Evolutionary conservation across 2,329 filamentous ascomycete genomes (phyloP).

Genomic region (Aspergillus pseudoviridinutans): DNA sequence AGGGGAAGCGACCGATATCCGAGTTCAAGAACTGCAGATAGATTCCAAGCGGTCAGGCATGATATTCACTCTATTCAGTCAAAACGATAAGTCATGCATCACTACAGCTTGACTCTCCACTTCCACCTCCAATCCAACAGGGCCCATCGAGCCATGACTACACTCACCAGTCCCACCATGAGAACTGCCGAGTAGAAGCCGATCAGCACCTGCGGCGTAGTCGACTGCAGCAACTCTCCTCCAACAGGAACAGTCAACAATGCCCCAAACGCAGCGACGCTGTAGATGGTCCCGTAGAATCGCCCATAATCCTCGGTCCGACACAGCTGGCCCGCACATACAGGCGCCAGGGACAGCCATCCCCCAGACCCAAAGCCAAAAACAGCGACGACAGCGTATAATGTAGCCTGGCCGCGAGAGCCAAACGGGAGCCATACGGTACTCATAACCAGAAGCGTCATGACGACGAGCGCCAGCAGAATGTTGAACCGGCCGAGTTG

Average conservation of each 20-base stretch:
- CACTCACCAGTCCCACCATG: constrained; percentile 28
- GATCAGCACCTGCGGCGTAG: constrained; percentile 43
- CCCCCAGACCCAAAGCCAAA: constrained; percentile 50
- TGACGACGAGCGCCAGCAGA: constrained; percentile 32
- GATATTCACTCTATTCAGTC: too few species aligned
- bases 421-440: constrained; percentile 46
- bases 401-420: constrained; percentile 32
- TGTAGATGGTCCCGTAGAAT: constrained; percentile 48
- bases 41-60: too few species aligned
- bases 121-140: constrained; percentile 35
- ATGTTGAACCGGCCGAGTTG: constrained; percentile 46
- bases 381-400: constrained; percentile 45
- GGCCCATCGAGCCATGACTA: constrained; percentile 33
- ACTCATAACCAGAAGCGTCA: constrained; percentile 40
- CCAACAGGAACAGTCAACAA: constrained; percentile 46
- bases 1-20: too few species aligned
- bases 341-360: constrained; percentile 44
- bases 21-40: too few species aligned
- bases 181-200: constrained; percentile 46
- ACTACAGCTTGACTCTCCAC: constrained; percentile 33
- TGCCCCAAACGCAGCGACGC: constrained; percentile 44
- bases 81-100: too few species aligned
- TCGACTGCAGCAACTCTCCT: constrained; percentile 44
- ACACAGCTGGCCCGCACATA: constrained; percentile 47
- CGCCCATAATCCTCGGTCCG: constrained; percentile 46